Evolutionary conservation across 345 rosid genomes (phyloP), one percentile per base, ranked within the genome.

Genomic region (Arabidopsis suecica): DNA sequence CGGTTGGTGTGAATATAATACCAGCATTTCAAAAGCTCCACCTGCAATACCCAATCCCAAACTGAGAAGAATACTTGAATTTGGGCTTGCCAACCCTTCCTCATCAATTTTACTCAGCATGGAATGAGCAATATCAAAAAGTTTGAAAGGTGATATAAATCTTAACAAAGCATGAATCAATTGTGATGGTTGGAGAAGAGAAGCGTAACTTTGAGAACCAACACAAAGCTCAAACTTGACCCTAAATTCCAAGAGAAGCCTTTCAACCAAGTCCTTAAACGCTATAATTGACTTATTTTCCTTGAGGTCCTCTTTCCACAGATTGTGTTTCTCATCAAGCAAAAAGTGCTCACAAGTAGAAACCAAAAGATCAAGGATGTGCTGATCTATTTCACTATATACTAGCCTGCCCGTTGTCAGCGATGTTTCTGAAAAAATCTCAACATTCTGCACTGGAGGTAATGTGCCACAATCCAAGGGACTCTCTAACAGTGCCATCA

Each of bases 81-180:
- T 78, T 44, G 75, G 63, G 70, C 65, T 59, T 22, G 65, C 38
- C 45, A 53, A 51, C 30, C 77, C 78, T 57, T 78, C 78, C 75
- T 9, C 61, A 23, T 83, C 68, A 77, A 84, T 55, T 72, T 72
- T 85, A 79, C 75, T 72, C 61, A 95, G 83, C 70, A 90, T 74
- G 85, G 83, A 90, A 69, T 75, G 77, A 41, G 75, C 91, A 56
- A 89, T 70, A 61, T 86, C 71, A 76, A 95, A 85, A 72, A 92
- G 86, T 75, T 88, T 75, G 56, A 88, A 82, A n/a, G 97, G 99
- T 49, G 96, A 87, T 50, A 86, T 71, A 75, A 82, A 85, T 56
- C 74, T 80, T 75, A 80, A 68, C 73, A 95, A 71, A 78, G 84
- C 68, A 82, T 86, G 88, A 59, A 90, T 48, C 49, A 88, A 71